Base-by-base conservation (phyloP, 192 early-diverging fungal genomes). In the Rhizoclosmatium globosum region DNA sequence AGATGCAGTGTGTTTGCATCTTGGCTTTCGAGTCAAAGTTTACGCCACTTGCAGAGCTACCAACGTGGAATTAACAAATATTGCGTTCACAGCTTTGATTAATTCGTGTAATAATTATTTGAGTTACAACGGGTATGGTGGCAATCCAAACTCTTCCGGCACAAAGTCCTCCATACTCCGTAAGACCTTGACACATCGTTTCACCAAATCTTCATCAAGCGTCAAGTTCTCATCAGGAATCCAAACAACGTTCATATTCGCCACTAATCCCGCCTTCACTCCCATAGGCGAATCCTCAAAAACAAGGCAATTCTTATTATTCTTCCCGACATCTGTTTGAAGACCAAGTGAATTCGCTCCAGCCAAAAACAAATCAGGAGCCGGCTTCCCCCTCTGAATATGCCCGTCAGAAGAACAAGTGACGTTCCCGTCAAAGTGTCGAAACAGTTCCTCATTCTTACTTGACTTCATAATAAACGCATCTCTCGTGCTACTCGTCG, bases 271-370 rank as follows among this genome's bases (percentile, higher is more conserved):
- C 2, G 95, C 95, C 72, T 92, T 70, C 3, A 96, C 91, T n/a
- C 97, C 97, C 72, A 90, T 88, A 11, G 85, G 76, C 2, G 95
- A 90, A 72, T 99, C 96, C 83, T 99, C 97, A 91, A 99, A 99
- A 41, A 99, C 95, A 44, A 99, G 87, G 73, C 84, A 85, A 17
- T 71, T 6, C 23, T 4, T 21, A 6, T 46, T 71, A 21, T 74
- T 47, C 15, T 82, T 82, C 1, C 85, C 80, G 4, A 75, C 62
- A 45, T 78, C 73, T 21, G 23, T 31, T 7, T 64, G 6, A 11
- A 47, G 13, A 46, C 93, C 90, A 17, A 93, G 65, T 74, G 80
- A 79, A 56, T 91, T 74, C 71, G 90, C 89, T 3, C 94, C 96
- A 4, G 86, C 90, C 21, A 92, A 86, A 84, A 97, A 99, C 39